Conservation (phyloP, 768 basidiomycete genomes). For the Suillus sp. region DNA sequence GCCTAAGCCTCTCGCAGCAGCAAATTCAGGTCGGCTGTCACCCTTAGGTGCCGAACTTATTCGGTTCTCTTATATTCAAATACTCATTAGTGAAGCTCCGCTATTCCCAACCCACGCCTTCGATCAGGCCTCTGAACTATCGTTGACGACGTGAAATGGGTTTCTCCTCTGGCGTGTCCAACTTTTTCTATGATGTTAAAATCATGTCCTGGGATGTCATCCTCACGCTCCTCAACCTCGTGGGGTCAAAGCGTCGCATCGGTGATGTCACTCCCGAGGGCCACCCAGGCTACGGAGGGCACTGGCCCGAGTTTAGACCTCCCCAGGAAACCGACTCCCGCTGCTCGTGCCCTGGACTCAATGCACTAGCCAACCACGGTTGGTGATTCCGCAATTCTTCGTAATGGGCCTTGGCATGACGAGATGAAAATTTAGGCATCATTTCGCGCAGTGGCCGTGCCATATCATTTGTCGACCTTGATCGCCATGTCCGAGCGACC, state of each 20-base stretch:
- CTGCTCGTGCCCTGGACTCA: slow-evolving; percentile 4
- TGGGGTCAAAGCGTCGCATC: background rate
- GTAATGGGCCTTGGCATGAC: background rate
- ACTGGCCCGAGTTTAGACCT: slow-evolving; percentile 1
- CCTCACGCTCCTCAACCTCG: background rate
- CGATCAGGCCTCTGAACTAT: background rate
- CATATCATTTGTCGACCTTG: background rate
- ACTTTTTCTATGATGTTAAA: background rate
- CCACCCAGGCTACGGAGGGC: background rate
- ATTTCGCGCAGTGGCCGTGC: background rate
- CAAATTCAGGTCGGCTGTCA: background rate
- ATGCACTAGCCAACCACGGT: background rate
- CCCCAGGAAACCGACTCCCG: background rate
- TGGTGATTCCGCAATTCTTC: background rate
- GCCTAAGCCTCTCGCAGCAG: background rate
- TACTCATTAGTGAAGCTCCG: background rate
- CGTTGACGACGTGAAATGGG: background rate
- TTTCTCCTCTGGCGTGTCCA: background rate
- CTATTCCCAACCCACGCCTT: background rate
- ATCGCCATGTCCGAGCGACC: background rate
- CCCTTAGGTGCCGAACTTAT: background rate
- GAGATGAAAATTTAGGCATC: background rate
- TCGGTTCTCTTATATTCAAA: background rate
- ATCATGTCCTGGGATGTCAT: background rate
- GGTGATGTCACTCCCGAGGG: background rate